Evolutionary conservation across 2,329 filamentous ascomycete species (phyloP), one percentile per base, ranked within the genome.

Genomic region (Colletotrichum sp.): DNA sequence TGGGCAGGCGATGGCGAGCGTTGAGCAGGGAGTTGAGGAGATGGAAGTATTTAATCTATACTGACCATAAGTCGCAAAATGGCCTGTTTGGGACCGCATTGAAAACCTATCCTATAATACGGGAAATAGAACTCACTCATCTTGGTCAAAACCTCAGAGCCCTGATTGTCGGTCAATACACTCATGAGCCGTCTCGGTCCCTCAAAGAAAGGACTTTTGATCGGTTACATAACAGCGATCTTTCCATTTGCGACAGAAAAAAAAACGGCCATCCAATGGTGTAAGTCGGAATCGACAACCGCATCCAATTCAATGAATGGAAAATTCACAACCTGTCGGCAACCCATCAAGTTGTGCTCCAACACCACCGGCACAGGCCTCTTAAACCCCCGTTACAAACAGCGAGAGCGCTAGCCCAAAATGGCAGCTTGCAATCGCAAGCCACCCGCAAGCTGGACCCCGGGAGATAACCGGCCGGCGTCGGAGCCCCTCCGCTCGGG

Each of bases 391-490:
- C n/a, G n/a, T 8, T 19, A 59, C 8, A 59, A 63, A 3, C 73
- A 49, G 70, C 64, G 64, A 34, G 3, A 2, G 11, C 64, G 32
- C 64, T 73, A 65, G n/a, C 73, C 70, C 6, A 4, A 69, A 61
- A 6, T 16, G 73, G 73, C 49, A 69, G 16, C 29, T 39, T 16
- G 19, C n/a, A 19, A 76, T 49, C 73, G 64, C 67, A 55, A 16
- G 16, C 65, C 65, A 25, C 63, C 22, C 63, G n/a, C 44, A 52
- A 52, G n/a, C 44, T 25, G 55, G 11, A 63, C 30, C 59, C 30
- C 30, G 59, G 73, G 70, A 65, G 73, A 76, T 73, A 69, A 69
- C 73, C 69, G 69, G 73, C 73, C 73, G 73, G 63, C 72, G 70
- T 76, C 73, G 73, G 73, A 73, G 70, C 30, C 34, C 61, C 70